Conservation (phyloP, 2,329 filamentous ascomycete genomes). For the Alternaria triticimaculans region DNA sequence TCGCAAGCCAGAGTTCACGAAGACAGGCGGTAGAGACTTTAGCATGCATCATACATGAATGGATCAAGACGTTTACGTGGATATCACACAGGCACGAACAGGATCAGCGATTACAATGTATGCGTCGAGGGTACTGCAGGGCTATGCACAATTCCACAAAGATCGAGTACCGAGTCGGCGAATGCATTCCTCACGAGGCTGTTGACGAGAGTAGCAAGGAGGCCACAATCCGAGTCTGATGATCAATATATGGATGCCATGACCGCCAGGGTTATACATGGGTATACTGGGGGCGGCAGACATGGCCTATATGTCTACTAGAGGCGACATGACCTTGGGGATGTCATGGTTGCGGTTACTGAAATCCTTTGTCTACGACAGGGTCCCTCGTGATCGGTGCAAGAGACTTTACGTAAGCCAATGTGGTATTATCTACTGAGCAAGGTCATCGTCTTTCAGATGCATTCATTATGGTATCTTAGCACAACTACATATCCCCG, state of each 20-base stretch:
- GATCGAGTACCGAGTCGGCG: neutral
- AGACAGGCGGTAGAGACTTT: rapidly evolving
- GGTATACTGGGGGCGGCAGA: neutral
- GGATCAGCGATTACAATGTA: neutral
- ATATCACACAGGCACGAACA: neutral
- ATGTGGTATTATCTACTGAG: neutral
- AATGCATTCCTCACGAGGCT: neutral
- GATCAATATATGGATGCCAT: neutral
- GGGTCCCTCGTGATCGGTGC: neutral
- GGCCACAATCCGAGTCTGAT: neutral
- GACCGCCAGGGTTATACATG: neutral
- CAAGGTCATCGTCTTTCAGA: neutral
- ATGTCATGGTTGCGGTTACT: neutral
- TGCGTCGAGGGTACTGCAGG: neutral
- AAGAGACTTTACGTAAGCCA: neutral
- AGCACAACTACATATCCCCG: neutral
- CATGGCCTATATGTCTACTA: neutral
- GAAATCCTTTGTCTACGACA: neutral
- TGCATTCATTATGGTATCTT: neutral
- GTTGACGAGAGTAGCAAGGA: neutral
- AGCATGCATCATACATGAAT: neutral
- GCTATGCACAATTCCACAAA: neutral
- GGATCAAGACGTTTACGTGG: too few relatives aligned
- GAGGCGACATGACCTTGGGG: neutral
- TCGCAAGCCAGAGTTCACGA: neutral